Conservation (phyloP, 2,329 filamentous ascomycete genomes). For the Colletotrichum sp. region DNA sequence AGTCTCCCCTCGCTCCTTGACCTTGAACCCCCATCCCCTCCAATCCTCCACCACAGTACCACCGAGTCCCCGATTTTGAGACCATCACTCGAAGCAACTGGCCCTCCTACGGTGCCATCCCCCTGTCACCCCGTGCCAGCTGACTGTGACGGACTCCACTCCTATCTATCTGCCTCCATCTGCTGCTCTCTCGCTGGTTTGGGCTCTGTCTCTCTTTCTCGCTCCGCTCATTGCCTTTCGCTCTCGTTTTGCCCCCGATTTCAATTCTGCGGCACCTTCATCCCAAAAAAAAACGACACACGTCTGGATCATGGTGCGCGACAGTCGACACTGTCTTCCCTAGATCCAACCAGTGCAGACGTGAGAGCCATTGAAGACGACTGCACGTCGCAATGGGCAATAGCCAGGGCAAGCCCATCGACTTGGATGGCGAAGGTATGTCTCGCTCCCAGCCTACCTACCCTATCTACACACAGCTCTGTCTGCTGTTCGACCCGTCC, state of each 20-base stretch:
- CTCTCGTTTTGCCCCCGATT: not conserved
- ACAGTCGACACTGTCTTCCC: conserved; percentile 1
- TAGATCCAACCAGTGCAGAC: conserved; percentile 22
- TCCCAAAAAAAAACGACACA: not conserved
- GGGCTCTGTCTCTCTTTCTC: conserved; percentile 12
- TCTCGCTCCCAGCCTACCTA: not conserved
- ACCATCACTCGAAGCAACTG: conserved; percentile 16
- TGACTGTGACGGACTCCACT: conserved; percentile 21
- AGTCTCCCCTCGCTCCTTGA: not conserved
- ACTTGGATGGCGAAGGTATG: conserved; percentile 91
- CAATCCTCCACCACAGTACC: conserved; percentile 6
- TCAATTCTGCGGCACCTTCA: conserved; percentile 1
- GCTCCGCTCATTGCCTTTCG: conserved; percentile 14
- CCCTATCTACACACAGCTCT: not conserved
- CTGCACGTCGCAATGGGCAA: conserved; percentile 75
- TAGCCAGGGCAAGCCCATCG: conserved; percentile 90
- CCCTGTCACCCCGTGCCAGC: conserved; percentile 22
- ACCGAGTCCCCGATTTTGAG: conserved; percentile 12
- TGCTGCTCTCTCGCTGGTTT: not conserved
- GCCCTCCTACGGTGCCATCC: not conserved
- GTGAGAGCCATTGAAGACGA: conserved; percentile 19
- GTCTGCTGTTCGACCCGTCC: not conserved
- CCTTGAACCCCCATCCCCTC: not conserved
- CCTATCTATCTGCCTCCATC: conserved; percentile 21
- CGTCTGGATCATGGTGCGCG: conserved; percentile 19